Percentiles rank a stretch among this genome's conserved stretches.
Conservation (phyloP, 176 grass and related monocot species). For the Thinopyrum elongatum region DNA sequence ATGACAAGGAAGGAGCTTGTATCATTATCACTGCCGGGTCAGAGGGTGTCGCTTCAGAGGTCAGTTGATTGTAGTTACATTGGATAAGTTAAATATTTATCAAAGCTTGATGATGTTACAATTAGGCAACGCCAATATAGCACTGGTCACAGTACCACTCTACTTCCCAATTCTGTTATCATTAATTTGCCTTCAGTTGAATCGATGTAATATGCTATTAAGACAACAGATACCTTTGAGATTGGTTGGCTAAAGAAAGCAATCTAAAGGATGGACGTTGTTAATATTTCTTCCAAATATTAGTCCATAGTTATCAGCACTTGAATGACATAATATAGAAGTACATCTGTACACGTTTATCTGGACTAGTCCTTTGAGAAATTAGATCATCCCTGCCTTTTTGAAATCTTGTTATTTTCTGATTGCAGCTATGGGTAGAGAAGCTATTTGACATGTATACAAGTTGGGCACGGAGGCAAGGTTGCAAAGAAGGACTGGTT, state of each 20-base stretch:
- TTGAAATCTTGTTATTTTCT: not conserved
- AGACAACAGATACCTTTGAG: not conserved
- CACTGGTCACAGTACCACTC: not conserved
- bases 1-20: slow-evolving; percentile 92
- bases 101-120: not conserved
- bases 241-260: too few species aligned
- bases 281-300: not conserved
- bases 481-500: slow-evolving; percentile 63
- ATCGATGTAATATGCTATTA: not conserved
- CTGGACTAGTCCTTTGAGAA: not conserved
- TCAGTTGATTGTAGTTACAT: slow-evolving; percentile 23
- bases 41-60: slow-evolving; percentile 69
- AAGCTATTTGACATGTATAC: slow-evolving; percentile 78
- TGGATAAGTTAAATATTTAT: not conserved
- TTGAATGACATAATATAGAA: not conserved
- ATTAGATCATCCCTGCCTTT: not conserved
- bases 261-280: not conserved
- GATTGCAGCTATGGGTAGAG: slow-evolving; percentile 66
- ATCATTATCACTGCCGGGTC: slow-evolving; percentile 68
- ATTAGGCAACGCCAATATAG: not conserved
- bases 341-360: not conserved
- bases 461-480: slow-evolving; percentile 76
- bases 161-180: not conserved
- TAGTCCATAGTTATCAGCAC: not conserved
- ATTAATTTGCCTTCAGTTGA: not conserved